Percentiles rank a stretch among this genome's conserved stretches.
These are phyloP conservation scores for Lactuca sativa DNA, from an alignment of 129 eudicot species.

Conservation along the genomic window DNA sequence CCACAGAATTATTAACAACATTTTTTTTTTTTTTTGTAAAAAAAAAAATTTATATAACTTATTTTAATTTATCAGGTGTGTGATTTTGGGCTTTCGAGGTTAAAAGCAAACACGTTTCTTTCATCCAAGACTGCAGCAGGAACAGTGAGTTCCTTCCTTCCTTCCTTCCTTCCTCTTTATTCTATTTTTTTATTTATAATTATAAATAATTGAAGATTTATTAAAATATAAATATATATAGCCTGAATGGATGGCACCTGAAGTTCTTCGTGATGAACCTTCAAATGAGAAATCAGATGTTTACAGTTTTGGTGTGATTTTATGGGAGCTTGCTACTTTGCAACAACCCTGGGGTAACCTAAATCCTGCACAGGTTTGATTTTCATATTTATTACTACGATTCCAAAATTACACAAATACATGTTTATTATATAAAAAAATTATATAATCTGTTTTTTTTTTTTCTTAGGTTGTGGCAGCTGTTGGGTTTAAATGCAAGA, in stretches of 20 bases:
- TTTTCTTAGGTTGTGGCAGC: slow-evolving; percentile 76
- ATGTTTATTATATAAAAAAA: too few species aligned
- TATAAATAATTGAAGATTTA: not conserved
- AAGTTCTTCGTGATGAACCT: slow-evolving; percentile 93
- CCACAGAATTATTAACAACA: slow-evolving; percentile 8
- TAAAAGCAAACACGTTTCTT: slow-evolving; percentile 90
- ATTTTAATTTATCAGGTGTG: slow-evolving; percentile 56
- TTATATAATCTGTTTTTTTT: too few species aligned
- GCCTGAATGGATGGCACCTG: slow-evolving; percentile 99
- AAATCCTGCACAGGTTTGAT: slow-evolving; percentile 83
- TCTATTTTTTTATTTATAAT: not conserved
- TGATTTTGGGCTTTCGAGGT: slow-evolving; percentile 96
- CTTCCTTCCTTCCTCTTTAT: not conserved
- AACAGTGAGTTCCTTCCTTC: slow-evolving; percentile 57
- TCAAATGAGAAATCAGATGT: slow-evolving; percentile 96
- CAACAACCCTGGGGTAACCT: slow-evolving; percentile 94
- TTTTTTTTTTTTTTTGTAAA: too few species aligned
- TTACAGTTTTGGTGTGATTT: slow-evolving; percentile 92
- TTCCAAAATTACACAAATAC: not conserved
- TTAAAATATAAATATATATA: slow-evolving; percentile 16
- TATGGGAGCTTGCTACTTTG: slow-evolving; percentile 94
- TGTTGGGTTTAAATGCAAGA: slow-evolving; percentile 72
- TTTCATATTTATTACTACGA: not conserved
- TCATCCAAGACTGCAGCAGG: slow-evolving; percentile 99
- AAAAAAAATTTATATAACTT: not conserved